Evolutionary conservation across 768 basidiomycete genomes (phyloP), one percentile per base, ranked within the genome.

Genomic region (Coprinopsis cinerea): DNA sequence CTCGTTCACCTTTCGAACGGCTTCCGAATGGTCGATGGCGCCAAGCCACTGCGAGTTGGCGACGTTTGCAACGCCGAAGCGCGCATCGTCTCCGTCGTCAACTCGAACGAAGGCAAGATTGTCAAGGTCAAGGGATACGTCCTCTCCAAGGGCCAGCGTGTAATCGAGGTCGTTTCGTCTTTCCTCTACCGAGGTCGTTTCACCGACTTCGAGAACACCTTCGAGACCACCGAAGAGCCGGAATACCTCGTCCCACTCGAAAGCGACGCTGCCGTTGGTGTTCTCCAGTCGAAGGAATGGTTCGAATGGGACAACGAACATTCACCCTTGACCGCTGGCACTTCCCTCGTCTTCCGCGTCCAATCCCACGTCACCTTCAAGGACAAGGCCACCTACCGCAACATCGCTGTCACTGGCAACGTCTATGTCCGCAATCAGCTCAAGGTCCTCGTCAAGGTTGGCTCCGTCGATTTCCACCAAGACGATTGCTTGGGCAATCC

Each of bases 151-250:
- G 82, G 78, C 41, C 75, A 83, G 60, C 87, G 83, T 1, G 85
- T 96, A 65, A 89, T 98, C 49, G 91, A 98, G 65, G 94, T 98
- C 50, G 75, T 85, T 15, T 98, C 96, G 0, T 76, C 94, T 7
- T 99, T 99, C 86, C 77, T 99, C 36, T 98, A 96, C 71, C 92
- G 96, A 55, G 95, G 96, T 43, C 83, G 81, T 43, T 99, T 98
- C 72, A 75, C 71, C 59, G 96, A 98, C 73, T 98, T 82, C 65
- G 81, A 88, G 64, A 93, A 97, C 71, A 98, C 96, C 0, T 99
- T 99, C 67, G 92, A 97, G 67, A 85, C 84, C 11, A 76, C 85
- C 37, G 85, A 92, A 53, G 93, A 96, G 64, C 83, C 88, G 0
- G 91, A 94, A 56, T 96, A 95, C 65, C 64, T 82, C 24, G 85